phyloP scores from a whole-genome alignment of 768 basidiomycete genomes.

The Imleria badia region DNA sequence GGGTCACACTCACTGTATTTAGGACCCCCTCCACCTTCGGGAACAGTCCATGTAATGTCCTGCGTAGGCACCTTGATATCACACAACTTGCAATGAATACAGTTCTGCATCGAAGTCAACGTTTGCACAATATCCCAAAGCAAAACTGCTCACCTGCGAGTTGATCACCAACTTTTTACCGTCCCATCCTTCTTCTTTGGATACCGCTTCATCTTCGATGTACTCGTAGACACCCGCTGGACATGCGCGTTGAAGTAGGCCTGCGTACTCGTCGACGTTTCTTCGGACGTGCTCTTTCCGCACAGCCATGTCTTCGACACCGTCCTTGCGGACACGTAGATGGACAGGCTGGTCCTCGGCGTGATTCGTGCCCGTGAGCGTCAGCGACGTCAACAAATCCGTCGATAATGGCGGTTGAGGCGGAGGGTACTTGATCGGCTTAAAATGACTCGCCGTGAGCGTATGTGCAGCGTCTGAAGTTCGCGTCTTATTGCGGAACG shows the following conservation, averaged over 20 bases:
- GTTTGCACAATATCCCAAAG: neutral
- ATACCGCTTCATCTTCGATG: conserved; percentile 62
- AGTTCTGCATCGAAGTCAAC: conserved; percentile 52
- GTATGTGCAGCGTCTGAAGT: conserved; percentile 71
- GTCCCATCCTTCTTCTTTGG: conserved; percentile 58
- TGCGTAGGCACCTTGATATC: conserved; percentile 96
- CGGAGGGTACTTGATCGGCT: conserved; percentile 81
- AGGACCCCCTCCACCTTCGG: conserved; percentile 95
- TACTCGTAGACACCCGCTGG: conserved; percentile 98
- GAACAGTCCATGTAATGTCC: conserved; percentile 96
- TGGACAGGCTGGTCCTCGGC: conserved; percentile 96
- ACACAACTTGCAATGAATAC: conserved; percentile 93
- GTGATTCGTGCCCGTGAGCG: conserved; percentile 92
- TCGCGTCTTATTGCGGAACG: conserved; percentile 64
- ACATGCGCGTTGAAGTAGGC: conserved; percentile 85
- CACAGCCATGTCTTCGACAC: conserved; percentile 41
- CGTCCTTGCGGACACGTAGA: conserved; percentile 58
- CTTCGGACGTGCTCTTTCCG: conserved; percentile 65
- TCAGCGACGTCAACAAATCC: conserved; percentile 87
- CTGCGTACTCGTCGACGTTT: conserved; percentile 82
- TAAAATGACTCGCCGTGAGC: conserved; percentile 57
- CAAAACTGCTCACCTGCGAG: conserved; percentile 65
- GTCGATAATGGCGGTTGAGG: conserved; percentile 90
- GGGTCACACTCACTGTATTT: conserved; percentile 72
- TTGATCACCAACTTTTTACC: conserved; percentile 95